Percentiles rank a stretch among this genome's conserved stretches.
phyloP scores from a whole-genome alignment of 2,329 filamentous ascomycete genomes.

The Colletotrichum falcatum region DNA sequence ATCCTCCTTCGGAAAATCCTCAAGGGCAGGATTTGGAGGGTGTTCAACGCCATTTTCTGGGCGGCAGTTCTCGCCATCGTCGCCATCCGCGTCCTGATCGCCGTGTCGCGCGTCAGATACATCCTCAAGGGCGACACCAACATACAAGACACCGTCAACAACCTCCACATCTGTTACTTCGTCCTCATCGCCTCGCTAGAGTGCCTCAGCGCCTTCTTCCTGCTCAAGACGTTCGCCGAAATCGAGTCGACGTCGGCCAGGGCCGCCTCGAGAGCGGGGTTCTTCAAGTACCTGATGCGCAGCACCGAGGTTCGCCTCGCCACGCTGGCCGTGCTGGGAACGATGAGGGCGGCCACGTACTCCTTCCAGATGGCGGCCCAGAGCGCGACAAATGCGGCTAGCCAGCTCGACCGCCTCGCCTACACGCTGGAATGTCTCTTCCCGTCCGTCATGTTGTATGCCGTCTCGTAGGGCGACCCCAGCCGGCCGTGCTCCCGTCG shows the following conservation, averaged over 20 bases:
- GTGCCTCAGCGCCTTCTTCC: slow-evolving; percentile 54
- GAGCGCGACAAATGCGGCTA: slow-evolving; percentile 51
- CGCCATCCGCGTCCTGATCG: slow-evolving; percentile 59
- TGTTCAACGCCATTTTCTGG: slow-evolving; percentile 67
- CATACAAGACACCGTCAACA: slow-evolving; percentile 50
- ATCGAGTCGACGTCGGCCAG: slow-evolving; percentile 49
- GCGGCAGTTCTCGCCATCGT: slow-evolving; percentile 65
- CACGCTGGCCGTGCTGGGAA: slow-evolving; percentile 52
- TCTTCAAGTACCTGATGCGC: slow-evolving; percentile 55
- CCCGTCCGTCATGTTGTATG: slow-evolving; percentile 55
- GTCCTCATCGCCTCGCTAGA: slow-evolving; percentile 55
- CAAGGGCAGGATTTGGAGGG: slow-evolving; percentile 53
- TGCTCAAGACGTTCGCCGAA: slow-evolving; percentile 52
- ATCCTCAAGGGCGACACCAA: slow-evolving; percentile 45
- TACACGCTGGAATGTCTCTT: slow-evolving; percentile 58
- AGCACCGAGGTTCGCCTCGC: slow-evolving; percentile 56
- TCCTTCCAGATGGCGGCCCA: slow-evolving; percentile 54
- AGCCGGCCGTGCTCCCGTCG: not conserved
- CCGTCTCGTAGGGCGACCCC: not conserved
- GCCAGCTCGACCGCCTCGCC: slow-evolving; percentile 56
- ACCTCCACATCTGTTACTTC: slow-evolving; percentile 57
- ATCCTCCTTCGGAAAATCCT: slow-evolving; percentile 65
- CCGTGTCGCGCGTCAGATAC: slow-evolving; percentile 47
- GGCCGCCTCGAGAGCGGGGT: slow-evolving; percentile 46
- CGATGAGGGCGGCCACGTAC: slow-evolving; percentile 55